phyloP scores from a whole-genome alignment of 2,329 filamentous ascomycete species.

The Sclerotinia sclerotiorum region DNA sequence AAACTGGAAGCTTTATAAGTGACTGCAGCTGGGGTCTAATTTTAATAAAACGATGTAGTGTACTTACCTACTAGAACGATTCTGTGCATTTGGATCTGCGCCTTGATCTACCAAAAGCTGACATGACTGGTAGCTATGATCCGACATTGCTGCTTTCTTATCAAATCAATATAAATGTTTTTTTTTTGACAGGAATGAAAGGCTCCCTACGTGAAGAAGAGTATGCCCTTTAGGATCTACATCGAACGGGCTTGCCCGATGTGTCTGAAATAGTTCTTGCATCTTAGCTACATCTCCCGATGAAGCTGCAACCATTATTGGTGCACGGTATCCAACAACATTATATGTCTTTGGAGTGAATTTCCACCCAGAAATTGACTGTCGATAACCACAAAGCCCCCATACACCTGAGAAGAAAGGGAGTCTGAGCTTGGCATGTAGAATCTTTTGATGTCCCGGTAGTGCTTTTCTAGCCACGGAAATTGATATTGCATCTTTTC shows the following conservation, averaged over 20 bases:
- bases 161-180: too few relatives aligned
- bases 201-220: background rate
- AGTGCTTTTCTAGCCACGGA: background rate
- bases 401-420: conserved; percentile 9
- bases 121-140: rapidly evolving
- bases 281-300: rapidly evolving
- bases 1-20: background rate
- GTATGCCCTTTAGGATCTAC: rapidly evolving
- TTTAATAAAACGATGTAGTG: rapidly evolving
- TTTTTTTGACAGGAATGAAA: rapidly evolving
- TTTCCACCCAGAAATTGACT: background rate
- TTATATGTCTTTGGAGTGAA: background rate
- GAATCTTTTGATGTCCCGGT: background rate
- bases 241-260: background rate
- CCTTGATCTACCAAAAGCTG: background rate
- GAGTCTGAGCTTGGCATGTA: background rate
- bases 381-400: background rate
- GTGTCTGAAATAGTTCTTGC: background rate
- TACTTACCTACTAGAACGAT: rapidly evolving
- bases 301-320: background rate
- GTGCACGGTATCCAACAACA: rapidly evolving
- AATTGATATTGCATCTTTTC: background rate
- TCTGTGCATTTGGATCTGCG: background rate
- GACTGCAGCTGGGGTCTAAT: background rate
- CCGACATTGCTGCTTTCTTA: rapidly evolving